Evolutionary conservation across 2,329 filamentous ascomycete species (phyloP).

Genomic region (Aspergillus persii): DNA sequence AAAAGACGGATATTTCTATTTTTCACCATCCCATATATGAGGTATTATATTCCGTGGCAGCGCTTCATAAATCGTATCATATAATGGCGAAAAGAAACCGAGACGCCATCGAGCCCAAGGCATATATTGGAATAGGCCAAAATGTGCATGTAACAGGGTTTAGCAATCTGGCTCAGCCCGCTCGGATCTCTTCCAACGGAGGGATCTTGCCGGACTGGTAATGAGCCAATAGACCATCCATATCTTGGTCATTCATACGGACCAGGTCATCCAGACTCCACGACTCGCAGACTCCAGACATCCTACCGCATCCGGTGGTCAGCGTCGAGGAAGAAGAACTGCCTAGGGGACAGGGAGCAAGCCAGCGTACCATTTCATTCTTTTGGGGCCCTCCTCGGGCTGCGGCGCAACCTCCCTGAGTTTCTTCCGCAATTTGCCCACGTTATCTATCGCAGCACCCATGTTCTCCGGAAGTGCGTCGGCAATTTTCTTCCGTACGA

Average conservation of each 20-base stretch:
- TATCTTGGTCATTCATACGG: conserved; percentile 75
- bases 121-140: too few species aligned
- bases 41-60: background rate
- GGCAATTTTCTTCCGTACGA: conserved; percentile 80
- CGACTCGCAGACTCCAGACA: conserved; percentile 84
- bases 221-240: conserved; percentile 76
- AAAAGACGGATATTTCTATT: background rate
- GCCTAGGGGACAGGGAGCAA: background rate
- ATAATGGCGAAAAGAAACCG: background rate
- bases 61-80: background rate
- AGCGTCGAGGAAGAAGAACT: background rate
- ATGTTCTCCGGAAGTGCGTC: conserved; percentile 71
- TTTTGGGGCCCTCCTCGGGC: conserved; percentile 71
- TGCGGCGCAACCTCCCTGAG: conserved; percentile 73
- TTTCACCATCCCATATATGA: background rate
- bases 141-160: background rate
- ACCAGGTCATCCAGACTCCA: conserved; percentile 85
- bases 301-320: conserved; percentile 54
- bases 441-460: conserved; percentile 79
- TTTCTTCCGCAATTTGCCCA: conserved; percentile 76
- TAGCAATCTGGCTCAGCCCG: background rate
- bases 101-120: background rate
- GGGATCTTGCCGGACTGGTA: conserved; percentile 54
- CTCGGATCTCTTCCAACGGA: conserved; percentile 34
- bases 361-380: conserved; percentile 76